Evolutionary conservation across 2,329 filamentous ascomycete genomes (phyloP).

Genomic region (Phialophora expanda): DNA sequence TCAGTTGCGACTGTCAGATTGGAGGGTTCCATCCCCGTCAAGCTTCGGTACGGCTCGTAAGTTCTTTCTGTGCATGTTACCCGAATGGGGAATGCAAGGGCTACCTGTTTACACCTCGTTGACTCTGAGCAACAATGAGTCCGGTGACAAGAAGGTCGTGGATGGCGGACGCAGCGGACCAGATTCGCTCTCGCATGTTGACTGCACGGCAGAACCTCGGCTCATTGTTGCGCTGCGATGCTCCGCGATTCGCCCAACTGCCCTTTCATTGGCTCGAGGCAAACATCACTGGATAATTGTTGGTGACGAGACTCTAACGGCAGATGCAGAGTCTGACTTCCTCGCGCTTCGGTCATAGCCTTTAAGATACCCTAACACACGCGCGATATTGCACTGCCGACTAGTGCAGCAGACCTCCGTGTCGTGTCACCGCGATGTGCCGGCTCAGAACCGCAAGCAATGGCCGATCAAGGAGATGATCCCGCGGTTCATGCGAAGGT

Average conservation of each 20-base stretch:
- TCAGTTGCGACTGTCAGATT: slow-evolving; percentile 2
- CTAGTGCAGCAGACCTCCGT: not conserved
- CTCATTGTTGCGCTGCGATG: not conserved
- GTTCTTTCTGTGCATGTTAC: not conserved
- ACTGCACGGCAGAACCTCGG: not conserved
- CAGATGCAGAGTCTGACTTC: not conserved
- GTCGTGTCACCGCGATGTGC: slow-evolving; percentile 24
- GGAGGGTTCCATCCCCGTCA: not conserved
- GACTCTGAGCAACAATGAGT: not conserved
- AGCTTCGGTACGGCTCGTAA: not conserved
- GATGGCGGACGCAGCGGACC: not conserved
- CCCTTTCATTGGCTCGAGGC: not conserved
- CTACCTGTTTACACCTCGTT: not conserved
- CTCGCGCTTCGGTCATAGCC: not conserved
- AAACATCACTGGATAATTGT: not conserved
- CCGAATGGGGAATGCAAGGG: not conserved
- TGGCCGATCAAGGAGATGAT: slow-evolving; percentile 31
- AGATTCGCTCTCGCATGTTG: not conserved
- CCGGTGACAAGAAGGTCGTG: not conserved
- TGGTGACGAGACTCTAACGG: not conserved
- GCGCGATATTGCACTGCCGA: not conserved
- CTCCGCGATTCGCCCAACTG: not conserved
- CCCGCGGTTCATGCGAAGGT: slow-evolving; percentile 19
- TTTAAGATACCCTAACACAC: not conserved
- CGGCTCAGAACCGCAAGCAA: slow-evolving; percentile 19